Evolutionary conservation across 2,329 filamentous ascomycete genomes (phyloP), one percentile per base, ranked within the genome.

Genomic region (Graphiopsis chlorocephala): DNA sequence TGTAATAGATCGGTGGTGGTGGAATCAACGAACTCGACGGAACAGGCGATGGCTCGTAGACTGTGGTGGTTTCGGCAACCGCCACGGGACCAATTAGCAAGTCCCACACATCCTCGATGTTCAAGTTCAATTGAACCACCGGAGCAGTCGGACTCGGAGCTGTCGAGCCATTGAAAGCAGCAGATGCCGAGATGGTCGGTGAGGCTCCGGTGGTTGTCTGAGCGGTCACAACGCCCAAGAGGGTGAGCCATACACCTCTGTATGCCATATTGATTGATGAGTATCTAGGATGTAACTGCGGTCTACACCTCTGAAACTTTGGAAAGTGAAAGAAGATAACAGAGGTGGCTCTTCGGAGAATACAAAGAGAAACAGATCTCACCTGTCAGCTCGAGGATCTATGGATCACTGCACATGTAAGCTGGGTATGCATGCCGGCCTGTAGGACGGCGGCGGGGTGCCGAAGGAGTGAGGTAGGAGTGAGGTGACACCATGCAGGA

Each of bases 1-100:
- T 76, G 14, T 69, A 73, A 64, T 83, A 84, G 56, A 83, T 80
- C 1, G 76, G 72, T 0, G 86, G 85, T 0, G 85, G 86, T 0
- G 85, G 77, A 6, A 87, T 76, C 0, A 88, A 78, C 64, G 87
- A 84, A 61, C 76, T 82, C 0, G 78, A 84, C 0, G 85, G 82
- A 1, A 88, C 74, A 0, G 85, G 79, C 61, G 57, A 47, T 20
- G 45, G 35, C 35, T 33, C 42, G 20, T 45, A 42, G 2, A 38
- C 45, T 1, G 61, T 63, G n/a, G 70, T 74, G 31, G 70, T 67
- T 17, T 67, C 50, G 0, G 72, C 72, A 15, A 64, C 64, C 5
- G 65, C 57, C 2, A 76, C 70, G 11, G 74, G 73, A 5, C 72
- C 74, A 23, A 76, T 68, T 26, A 71, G 66, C 10, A 74, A 65